Conservation (phyloP, 805 yeast species). For the Candida koratica region DNA sequence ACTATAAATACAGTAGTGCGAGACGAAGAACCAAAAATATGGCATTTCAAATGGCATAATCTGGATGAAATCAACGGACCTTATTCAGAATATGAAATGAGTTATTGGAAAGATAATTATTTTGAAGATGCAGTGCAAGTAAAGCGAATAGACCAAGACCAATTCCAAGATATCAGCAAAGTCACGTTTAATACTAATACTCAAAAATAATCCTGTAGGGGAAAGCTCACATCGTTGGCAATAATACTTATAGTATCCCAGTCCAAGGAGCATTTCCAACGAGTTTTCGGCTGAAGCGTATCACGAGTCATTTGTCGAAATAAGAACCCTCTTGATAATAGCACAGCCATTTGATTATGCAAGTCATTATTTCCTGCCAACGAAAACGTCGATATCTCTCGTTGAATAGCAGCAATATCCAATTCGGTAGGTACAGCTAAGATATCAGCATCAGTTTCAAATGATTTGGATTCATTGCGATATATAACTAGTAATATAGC, state of each 20-base stretch:
- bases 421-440: constrained; percentile 24
- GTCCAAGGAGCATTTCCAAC: constrained; percentile 75
- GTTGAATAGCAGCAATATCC: constrained; percentile 30
- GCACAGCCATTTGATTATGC: constrained; percentile 56
- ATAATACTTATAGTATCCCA: constrained; percentile 62
- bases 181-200: constrained; percentile 17
- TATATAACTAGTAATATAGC: constrained; percentile 77
- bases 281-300: constrained; percentile 59
- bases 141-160: constrained; percentile 24
- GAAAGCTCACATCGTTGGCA: constrained; percentile 62
- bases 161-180: constrained; percentile 22
- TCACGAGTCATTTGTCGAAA: constrained; percentile 45
- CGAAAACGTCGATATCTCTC: constrained; percentile 34
- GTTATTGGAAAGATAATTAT: constrained; percentile 48
- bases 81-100: constrained; percentile 51
- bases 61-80: constrained; percentile 45
- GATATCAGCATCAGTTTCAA: constrained; percentile 18
- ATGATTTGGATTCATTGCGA: constrained; percentile 36
- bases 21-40: constrained; percentile 23
- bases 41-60: constrained; percentile 40
- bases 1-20: too few relatives aligned
- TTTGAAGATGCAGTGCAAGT: constrained; percentile 47
- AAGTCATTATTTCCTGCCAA: constrained; percentile 44
- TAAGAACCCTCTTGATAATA: constrained; percentile 51
- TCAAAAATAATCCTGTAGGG: constrained; percentile 55